These are phyloP conservation scores for Podospora comata DNA, from an alignment of 495 filamentous ascomycete species.

Conservation along the genomic window DNA sequence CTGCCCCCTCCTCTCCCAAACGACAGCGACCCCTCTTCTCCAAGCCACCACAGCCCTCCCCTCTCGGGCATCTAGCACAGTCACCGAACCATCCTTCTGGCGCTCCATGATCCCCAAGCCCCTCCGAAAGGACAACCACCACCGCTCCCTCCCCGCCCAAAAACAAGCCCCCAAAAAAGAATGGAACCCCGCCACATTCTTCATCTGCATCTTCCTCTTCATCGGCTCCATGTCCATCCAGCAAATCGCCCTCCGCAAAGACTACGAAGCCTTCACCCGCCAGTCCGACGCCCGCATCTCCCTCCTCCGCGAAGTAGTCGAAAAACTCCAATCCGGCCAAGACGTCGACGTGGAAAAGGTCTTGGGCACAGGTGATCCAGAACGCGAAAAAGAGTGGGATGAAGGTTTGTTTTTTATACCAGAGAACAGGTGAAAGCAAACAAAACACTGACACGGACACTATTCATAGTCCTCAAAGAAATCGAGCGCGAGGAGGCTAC, in stretches of 20 bases:
- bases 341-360: constrained; percentile 83
- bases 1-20: constrained; percentile 10
- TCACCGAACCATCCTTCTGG: constrained; percentile 65
- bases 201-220: constrained; percentile 83
- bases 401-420: constrained; percentile 53
- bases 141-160: constrained; percentile 4
- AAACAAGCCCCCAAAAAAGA: constrained; percentile 44
- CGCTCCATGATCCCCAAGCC: constrained; percentile 59
- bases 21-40: not conserved
- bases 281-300: constrained; percentile 75
- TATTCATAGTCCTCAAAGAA: constrained; percentile 63
- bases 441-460: constrained; percentile 15
- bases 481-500: constrained; percentile 73
- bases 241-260: constrained; percentile 75
- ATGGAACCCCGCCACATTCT: constrained; percentile 93
- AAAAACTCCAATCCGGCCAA: constrained; percentile 77
- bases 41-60: not conserved
- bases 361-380: constrained; percentile 74
- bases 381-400: constrained; percentile 82
- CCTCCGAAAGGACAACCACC: constrained; percentile 23
- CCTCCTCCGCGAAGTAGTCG: constrained; percentile 76
- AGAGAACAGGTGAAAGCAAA: not conserved
- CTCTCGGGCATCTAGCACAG: constrained; percentile 26
- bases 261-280: constrained; percentile 66
- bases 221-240: constrained; percentile 94